phyloP scores from a whole-genome alignment of 73 alveolate genomes.

The Tetrahymena borealis region DNA sequence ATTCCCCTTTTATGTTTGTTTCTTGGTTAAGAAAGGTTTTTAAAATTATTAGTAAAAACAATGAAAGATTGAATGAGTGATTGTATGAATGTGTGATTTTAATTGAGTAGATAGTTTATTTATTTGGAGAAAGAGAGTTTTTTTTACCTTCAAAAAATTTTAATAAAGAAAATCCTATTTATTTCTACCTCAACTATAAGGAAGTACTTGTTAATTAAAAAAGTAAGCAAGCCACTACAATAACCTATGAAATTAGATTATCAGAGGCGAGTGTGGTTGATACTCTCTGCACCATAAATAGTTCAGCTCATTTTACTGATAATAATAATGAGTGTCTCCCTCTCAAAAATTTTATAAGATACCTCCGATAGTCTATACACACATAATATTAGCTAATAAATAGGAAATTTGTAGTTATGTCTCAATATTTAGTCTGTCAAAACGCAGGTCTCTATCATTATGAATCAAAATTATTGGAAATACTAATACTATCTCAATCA shows the following conservation, averaged over 20 bases:
- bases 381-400: not conserved
- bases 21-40: too few relatives aligned
- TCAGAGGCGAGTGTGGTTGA: not conserved
- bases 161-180: too few relatives aligned
- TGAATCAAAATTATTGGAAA: not conserved
- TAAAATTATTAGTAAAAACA: too few relatives aligned
- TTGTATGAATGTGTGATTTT: too few relatives aligned
- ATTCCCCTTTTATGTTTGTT: too few relatives aligned
- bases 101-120: too few relatives aligned
- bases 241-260: not conserved
- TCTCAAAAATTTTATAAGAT: not conserved
- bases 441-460: not conserved
- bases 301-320: not conserved
- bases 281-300: not conserved
- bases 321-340: not conserved
- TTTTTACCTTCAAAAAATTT: too few relatives aligned
- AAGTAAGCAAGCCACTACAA: too few relatives aligned
- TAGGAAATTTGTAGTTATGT: not conserved
- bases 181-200: too few relatives aligned
- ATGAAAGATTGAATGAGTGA: too few relatives aligned
- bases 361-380: not conserved
- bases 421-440: not conserved
- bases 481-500: not conserved
- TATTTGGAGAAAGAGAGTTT: too few relatives aligned
- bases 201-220: too few relatives aligned